Conservation (phyloP, 2,329 filamentous ascomycete species). For the Penicillium sp. region DNA sequence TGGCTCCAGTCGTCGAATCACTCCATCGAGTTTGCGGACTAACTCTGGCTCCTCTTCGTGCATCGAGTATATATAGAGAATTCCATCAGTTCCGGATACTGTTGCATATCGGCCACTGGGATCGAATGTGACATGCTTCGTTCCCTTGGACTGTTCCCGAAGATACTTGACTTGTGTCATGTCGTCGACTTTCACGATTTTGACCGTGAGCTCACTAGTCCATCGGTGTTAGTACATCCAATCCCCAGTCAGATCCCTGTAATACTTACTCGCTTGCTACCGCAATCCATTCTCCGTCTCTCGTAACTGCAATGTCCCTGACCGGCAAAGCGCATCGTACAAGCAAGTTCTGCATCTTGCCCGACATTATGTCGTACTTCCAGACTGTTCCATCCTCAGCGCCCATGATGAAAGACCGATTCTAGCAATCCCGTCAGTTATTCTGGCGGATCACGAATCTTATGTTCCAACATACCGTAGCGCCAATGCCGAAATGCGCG, state of each 20-base stretch:
- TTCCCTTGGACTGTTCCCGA: slow-evolving; percentile 77
- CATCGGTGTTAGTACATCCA: slow-evolving; percentile 20
- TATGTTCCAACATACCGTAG: slow-evolving; percentile 53
- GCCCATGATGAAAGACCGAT: slow-evolving; percentile 82
- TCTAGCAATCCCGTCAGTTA: slow-evolving; percentile 41
- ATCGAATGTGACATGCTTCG: slow-evolving; percentile 90
- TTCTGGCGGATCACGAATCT: background rate
- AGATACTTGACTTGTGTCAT: slow-evolving; percentile 73
- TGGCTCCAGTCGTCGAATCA: slow-evolving; percentile 75
- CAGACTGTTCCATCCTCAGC: slow-evolving; percentile 96
- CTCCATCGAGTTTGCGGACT: slow-evolving; percentile 77
- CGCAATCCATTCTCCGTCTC: slow-evolving; percentile 81
- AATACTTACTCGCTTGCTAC: slow-evolving; percentile 79
- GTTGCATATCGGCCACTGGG: slow-evolving; percentile 71
- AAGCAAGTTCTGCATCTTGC: slow-evolving; percentile 72
- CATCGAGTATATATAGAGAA: slow-evolving; percentile 86
- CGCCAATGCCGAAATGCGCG: slow-evolving; percentile 75
- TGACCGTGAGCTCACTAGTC: slow-evolving; percentile 75
- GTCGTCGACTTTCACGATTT: slow-evolving; percentile 79
- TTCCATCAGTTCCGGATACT: slow-evolving; percentile 82
- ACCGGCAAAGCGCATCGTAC: slow-evolving; percentile 81
- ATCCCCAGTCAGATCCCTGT: background rate
- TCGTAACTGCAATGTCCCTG: slow-evolving; percentile 78
- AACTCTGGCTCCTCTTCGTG: slow-evolving; percentile 75
- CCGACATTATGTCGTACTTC: slow-evolving; percentile 75